phyloP scores from a whole-genome alignment of 352 stramenopile species.

The Phytophthora nicotianae region DNA sequence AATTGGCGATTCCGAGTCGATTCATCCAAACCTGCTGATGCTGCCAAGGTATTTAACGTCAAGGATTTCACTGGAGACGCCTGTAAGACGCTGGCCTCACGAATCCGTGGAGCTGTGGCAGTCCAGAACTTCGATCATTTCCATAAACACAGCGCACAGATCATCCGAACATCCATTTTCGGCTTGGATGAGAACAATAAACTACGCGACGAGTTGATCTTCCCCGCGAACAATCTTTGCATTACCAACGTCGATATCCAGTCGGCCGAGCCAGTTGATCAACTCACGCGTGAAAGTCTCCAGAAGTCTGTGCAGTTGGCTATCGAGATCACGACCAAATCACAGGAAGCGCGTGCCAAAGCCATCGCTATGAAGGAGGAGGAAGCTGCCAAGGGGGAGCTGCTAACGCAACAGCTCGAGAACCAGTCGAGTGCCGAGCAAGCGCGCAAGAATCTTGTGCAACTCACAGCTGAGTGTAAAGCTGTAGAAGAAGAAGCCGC shows the following conservation, averaged over 20 bases:
- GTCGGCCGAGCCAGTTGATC: conserved; percentile 76
- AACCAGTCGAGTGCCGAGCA: conserved; percentile 79
- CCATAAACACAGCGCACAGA: conserved; percentile 83
- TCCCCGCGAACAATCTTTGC: conserved; percentile 77
- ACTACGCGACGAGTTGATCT: conserved; percentile 58
- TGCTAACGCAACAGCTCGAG: conserved; percentile 79
- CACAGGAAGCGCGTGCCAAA: conserved; percentile 78
- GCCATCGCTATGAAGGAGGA: conserved; percentile 83
- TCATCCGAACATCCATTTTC: conserved; percentile 85
- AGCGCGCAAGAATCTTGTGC: conserved; percentile 77
- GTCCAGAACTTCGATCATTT: conserved; percentile 83
- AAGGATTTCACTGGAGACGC: conserved; percentile 84
- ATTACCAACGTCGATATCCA: conserved; percentile 88
- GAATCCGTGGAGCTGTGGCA: conserved; percentile 75
- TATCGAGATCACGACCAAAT: conserved; percentile 88
- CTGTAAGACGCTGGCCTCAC: conserved; percentile 80
- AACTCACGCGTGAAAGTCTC: conserved; percentile 71
- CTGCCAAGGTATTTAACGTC: conserved; percentile 80
- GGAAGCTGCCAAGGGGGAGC: conserved; percentile 72
- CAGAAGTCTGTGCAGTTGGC: conserved; percentile 86
- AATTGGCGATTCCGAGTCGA: conserved; percentile 85
- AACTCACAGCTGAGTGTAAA: conserved; percentile 72
- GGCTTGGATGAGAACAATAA: conserved; percentile 62
- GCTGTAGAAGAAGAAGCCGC: conserved; percentile 70
- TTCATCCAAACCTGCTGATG: conserved; percentile 50